Evolutionary conservation across 2,329 filamentous ascomycete species (phyloP).

Genomic region (Exophiala aquamarina): DNA sequence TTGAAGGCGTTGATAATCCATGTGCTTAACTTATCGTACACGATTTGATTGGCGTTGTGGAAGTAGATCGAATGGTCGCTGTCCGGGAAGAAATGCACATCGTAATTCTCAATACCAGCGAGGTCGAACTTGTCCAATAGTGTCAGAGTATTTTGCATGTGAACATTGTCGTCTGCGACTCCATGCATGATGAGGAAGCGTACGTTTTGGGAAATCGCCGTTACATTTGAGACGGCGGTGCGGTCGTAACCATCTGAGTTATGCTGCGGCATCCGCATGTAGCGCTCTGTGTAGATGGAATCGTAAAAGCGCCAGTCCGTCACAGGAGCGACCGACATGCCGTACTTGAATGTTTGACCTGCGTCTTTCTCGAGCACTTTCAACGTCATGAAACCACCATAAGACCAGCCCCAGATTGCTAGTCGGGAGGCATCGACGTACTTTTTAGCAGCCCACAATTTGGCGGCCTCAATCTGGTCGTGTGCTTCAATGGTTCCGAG

Average conservation of each 20-base stretch:
- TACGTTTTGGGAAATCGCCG: constrained; percentile 71
- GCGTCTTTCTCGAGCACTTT: constrained; percentile 93
- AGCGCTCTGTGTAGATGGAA: constrained; percentile 90
- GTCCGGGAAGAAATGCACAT: constrained; percentile 94
- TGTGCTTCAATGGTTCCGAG: constrained; percentile 81
- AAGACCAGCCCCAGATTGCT: constrained; percentile 98
- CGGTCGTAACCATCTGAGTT: constrained; percentile 76
- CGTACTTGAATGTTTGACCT: constrained; percentile 88
- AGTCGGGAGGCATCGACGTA: constrained; percentile 83
- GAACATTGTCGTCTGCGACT: constrained; percentile 95
- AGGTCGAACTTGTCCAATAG: constrained; percentile 85
- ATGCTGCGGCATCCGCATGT: constrained; percentile 91
- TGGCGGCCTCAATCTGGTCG: constrained; percentile 88
- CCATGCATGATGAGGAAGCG: constrained; percentile 96
- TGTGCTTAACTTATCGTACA: constrained; percentile 84
- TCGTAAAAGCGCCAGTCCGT: constrained; percentile 98
- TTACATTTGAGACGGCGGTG: constrained; percentile 71
- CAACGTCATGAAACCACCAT: constrained; percentile 90
- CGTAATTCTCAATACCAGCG: constrained; percentile 83
- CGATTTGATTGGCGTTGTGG: constrained; percentile 85
- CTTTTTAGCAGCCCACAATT: constrained; percentile 74
- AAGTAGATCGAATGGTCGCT: constrained; percentile 95
- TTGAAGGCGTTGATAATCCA: constrained; percentile 99
- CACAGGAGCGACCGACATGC: constrained; percentile 97
- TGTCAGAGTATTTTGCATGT: constrained; percentile 89